Percentiles rank a stretch among this genome's conserved stretches.
phyloP scores from a whole-genome alignment of 208 protist species.

The Jaenimonas drosophilae region DNA sequence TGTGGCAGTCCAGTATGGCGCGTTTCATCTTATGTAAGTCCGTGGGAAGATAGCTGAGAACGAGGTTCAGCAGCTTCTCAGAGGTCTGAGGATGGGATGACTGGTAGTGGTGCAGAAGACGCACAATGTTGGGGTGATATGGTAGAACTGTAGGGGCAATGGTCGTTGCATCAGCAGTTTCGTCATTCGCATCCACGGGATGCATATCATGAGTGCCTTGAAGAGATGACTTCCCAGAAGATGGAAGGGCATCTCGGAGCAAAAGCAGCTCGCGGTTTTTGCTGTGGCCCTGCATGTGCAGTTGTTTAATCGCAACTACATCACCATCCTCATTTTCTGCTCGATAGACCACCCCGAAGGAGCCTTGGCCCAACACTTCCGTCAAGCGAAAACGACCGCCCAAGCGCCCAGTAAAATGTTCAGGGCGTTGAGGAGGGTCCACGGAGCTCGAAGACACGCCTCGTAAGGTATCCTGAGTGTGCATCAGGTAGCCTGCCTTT shows the following conservation, averaged over 20 bases:
- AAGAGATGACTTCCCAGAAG: constrained; percentile 1
- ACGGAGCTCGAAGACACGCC: no score
- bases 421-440: no score
- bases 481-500: no score
- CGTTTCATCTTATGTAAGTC: constrained; percentile 92
- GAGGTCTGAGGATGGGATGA: constrained; percentile 73
- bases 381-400: constrained; percentile 3
- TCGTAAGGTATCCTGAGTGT: no score
- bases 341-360: constrained; percentile 98
- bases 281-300: constrained; percentile 94
- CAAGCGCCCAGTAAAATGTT: no score
- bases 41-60: constrained; percentile 98
- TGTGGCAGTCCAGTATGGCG: constrained; percentile 65
- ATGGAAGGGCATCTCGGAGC: constrained; percentile 73
- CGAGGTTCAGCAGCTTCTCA: constrained; percentile 97
- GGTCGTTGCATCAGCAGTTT: not conserved
- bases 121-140: constrained; percentile 92
- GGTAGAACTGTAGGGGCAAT: constrained; percentile 13
- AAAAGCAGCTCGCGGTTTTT: constrained; percentile 98
- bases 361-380: constrained; percentile 91
- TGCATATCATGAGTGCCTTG: not conserved
- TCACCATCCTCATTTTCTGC: no score
- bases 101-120: constrained; percentile 93
- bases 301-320: constrained; percentile 97
- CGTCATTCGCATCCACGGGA: not conserved